Base-by-base conservation (phyloP, 306 rosid species). In the Casuarina cunninghamiana region DNA sequence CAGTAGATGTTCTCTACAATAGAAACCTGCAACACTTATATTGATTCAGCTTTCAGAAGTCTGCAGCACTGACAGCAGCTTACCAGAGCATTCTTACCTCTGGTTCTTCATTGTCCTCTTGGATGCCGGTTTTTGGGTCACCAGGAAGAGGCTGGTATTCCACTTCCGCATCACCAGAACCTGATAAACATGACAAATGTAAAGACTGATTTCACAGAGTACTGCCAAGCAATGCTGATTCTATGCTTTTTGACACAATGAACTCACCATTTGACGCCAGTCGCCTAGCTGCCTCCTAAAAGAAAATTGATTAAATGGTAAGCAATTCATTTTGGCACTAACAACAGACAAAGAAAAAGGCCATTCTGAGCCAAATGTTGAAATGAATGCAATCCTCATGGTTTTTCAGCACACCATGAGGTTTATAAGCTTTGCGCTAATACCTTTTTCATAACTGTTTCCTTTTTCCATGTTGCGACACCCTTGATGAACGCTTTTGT, bases 391-490 rank as follows among this genome's bases (percentile, higher is more conserved):
- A 8, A 17, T 19, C 21, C 66, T 53, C 32, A n/a, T 51, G 17
- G 43, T 66, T 17, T 50, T 50, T 11, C 50, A 5, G 2, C 50
- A 46, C 50, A 6, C 50, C 10, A 46, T 46, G 10, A 46, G 50
- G 50, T 46, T 5, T 46, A 32, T 2, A 45, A 73, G 50, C 41
- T 21, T 60, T 51, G 12, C 21, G 53, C 66, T 68, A 84, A 45
- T 72, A 86, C 98, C 93, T 78, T 89, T 79, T 89, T 90, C 90
- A 88, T 82, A 43, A 92, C 71, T 77, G 98, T 94, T 93, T 94
- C 97, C 83, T 90, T 92, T 80, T 92, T 90, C 98, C 98, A 94
- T 54, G 97, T 88, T 72, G 88, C 92, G 70, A 92, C 87, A 8
- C 97, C 98, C 83, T 87, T 94, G 1, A 84, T 16, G 85, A 94